Base-by-base conservation (phyloP, 1,139 yeast species). In the Keqinozyma sinolaborantium region DNA sequence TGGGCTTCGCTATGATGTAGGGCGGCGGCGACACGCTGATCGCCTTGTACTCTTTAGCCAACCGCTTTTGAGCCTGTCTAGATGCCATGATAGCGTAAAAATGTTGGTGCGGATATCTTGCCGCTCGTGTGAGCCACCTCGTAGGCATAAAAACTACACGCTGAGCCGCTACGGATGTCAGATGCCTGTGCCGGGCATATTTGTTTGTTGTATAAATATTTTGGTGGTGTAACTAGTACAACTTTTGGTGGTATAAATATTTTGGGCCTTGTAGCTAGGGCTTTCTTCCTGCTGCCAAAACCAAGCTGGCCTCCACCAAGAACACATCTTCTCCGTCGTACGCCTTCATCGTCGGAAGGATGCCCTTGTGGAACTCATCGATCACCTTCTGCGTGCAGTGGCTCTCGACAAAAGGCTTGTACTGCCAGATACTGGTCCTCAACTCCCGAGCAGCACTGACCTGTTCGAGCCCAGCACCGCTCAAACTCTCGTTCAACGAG, bases 11-110 rank as follows among this genome's bases (percentile, higher is more conserved):
- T 13, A 64, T 64, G 32, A 88, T 78, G 47, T 61, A 87, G 4
- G 95, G 95, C 5, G 94, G 86, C 0, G 96, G 95, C 47, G 73
- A 80, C 34, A 76, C 80, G 45, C 71, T 73, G 43, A 88, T 75
- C 32, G 76, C 64, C 56, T 81, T 83, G 59, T 86, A 88, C 64
- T 88, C 97, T 49, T 83, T 79, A 3, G 87, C 77, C 36, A 88
- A 73, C 31, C 79, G 53, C 37, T 67, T 70, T 37, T 63, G 70
- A n/a, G 67, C 31, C 28, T 32, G 34, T 30, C 36, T 34, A 14
- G 36, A 32, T 14, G 40, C 40, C 38, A 30, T 31, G 21, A 7
- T 10, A 18, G n/a, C n/a, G n/a, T n/a, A n/a, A n/a, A n/a, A n/a
- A n/a, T n/a, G n/a, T n/a, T n/a, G n/a, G n/a, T n/a, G n/a, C n/a